Percentiles rank a stretch among this genome's conserved stretches.
These are phyloP conservation scores for Zarea fungicola DNA, from an alignment of 2,329 filamentous ascomycete species.

Conservation along the genomic window DNA sequence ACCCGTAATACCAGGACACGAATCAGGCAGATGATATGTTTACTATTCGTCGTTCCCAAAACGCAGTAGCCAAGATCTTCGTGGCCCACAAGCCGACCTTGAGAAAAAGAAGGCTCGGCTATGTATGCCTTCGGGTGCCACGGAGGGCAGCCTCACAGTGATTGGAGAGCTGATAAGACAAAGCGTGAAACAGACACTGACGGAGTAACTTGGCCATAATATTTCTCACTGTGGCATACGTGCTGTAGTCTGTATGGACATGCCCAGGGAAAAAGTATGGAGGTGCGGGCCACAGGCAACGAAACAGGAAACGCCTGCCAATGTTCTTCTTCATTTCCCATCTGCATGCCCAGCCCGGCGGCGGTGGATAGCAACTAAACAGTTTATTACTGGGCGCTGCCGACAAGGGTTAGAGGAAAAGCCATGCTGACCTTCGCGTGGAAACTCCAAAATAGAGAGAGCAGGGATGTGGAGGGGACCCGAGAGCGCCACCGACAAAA, in stretches of 20 bases:
- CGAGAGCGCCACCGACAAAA: slow-evolving; percentile 7
- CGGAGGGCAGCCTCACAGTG: slow-evolving; percentile 1
- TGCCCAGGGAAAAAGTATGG: neutral
- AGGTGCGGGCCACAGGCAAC: neutral
- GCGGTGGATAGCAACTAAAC: neutral
- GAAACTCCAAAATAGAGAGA: neutral
- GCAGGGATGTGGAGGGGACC: neutral
- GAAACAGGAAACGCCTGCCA: slow-evolving; percentile 3
- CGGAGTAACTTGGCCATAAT: neutral
- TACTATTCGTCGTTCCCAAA: neutral
- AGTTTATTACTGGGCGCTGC: neutral
- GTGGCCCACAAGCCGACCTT: slow-evolving; percentile 7
- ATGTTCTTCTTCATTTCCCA: slow-evolving; percentile 7
- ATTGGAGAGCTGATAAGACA: neutral
- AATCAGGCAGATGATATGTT: slow-evolving; percentile 4
- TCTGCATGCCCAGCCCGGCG: neutral
- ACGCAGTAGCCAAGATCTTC: slow-evolving; percentile 9
- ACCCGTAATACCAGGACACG: neutral
- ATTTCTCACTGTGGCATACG: neutral
- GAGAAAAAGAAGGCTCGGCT: neutral
- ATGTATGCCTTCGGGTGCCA: slow-evolving; percentile 5
- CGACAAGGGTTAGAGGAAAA: neutral
- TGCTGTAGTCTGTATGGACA: no score
- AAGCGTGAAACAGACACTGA: neutral
- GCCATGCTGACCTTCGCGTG: slow-evolving; percentile 9